Percentiles rank a stretch among this genome's conserved stretches.
phyloP scores from a whole-genome alignment of 306 rosid genomes.

The Lathyrus sativus region DNA sequence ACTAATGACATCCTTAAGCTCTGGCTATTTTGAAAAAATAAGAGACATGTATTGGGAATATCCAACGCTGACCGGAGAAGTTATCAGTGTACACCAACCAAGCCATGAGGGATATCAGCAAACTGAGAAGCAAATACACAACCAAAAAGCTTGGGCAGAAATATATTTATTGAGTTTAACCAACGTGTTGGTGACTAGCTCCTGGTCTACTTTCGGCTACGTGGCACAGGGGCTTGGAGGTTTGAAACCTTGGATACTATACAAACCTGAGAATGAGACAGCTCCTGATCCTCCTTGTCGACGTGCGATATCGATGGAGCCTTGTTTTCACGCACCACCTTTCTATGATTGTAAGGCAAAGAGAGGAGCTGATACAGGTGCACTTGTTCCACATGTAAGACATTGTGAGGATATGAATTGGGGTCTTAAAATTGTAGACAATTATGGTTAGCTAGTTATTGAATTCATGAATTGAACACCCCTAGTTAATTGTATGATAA shows the following conservation, averaged over 20 bases:
- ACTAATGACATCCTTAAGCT: constrained; percentile 62
- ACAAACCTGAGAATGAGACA: constrained; percentile 66
- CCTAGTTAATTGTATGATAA: constrained; percentile 28
- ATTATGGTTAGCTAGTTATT: constrained; percentile 14
- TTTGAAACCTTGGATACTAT: constrained; percentile 66
- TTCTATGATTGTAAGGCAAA: constrained; percentile 70
- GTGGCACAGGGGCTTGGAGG: constrained; percentile 82
- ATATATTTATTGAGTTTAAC: constrained; percentile 68
- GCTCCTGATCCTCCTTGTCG: constrained; percentile 64
- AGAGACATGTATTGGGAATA: constrained; percentile 69
- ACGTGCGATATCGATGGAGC: constrained; percentile 68
- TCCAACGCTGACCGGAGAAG: constrained; percentile 61
- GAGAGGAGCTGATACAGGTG: constrained; percentile 60
- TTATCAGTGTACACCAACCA: constrained; percentile 62
- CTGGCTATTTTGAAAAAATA: constrained; percentile 60
- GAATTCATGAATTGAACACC: neutral
- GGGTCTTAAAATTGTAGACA: constrained; percentile 72
- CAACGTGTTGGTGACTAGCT: constrained; percentile 65
- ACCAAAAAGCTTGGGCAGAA: constrained; percentile 74
- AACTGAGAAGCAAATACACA: constrained; percentile 61
- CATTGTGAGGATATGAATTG: constrained; percentile 87
- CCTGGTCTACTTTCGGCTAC: constrained; percentile 83
- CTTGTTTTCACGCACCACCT: constrained; percentile 80
- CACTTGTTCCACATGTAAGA: constrained; percentile 64
- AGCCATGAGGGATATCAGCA: constrained; percentile 76